Conservation (phyloP, 2,329 filamentous ascomycete species). For the Epicoccum nigrum region DNA sequence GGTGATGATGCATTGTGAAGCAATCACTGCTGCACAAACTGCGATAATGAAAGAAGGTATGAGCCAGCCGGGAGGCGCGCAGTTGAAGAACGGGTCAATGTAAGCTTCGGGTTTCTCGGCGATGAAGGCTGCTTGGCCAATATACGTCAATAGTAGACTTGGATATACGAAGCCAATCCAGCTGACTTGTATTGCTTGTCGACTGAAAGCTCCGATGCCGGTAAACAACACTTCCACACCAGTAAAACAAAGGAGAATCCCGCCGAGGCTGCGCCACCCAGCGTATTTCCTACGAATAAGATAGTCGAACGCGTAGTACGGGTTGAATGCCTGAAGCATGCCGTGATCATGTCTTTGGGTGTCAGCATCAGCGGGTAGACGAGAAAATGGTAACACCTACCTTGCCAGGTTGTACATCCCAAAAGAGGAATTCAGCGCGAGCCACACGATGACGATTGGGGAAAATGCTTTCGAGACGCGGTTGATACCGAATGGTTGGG, state of each 20-base stretch:
- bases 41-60: slow-evolving; percentile 73
- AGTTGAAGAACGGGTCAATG: slow-evolving; percentile 76
- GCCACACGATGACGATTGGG: slow-evolving; percentile 71
- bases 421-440: slow-evolving; percentile 66
- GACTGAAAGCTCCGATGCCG: slow-evolving; percentile 77
- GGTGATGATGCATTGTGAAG: slow-evolving; percentile 80
- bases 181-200: slow-evolving; percentile 71
- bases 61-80: slow-evolving; percentile 70
- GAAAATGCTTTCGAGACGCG: slow-evolving; percentile 67
- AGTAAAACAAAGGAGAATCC: slow-evolving; percentile 75
- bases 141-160: slow-evolving; percentile 69
- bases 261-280: slow-evolving; percentile 70
- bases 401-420: slow-evolving; percentile 62
- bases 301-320: slow-evolving; percentile 65
- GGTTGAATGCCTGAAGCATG: slow-evolving; percentile 61
- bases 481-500: slow-evolving; percentile 70
- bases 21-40: slow-evolving; percentile 74
- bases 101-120: slow-evolving; percentile 64
- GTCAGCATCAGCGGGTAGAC: slow-evolving; percentile 18
- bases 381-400: slow-evolving; percentile 9
- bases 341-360: slow-evolving; percentile 51
- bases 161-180: slow-evolving; percentile 75
- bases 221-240: slow-evolving; percentile 78
- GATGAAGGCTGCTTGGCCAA: slow-evolving; percentile 77
- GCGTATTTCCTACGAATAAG: slow-evolving; percentile 64